Conservation (phyloP, 208 protist genomes). For the Acanthamoeba healyi region DNA sequence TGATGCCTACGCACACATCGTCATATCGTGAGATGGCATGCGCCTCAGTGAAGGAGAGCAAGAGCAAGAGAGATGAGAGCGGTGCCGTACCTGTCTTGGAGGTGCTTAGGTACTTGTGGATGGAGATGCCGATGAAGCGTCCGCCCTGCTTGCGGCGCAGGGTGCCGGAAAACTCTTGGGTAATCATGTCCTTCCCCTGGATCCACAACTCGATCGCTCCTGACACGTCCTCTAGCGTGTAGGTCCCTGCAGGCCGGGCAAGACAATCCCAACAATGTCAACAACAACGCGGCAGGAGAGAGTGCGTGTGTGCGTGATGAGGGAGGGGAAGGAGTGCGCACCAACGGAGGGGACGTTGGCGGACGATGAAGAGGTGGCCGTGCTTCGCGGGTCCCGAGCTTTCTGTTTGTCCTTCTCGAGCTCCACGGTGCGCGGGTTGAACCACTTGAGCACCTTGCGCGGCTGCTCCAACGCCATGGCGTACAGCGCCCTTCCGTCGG, state of each 20-base stretch:
- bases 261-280: no score
- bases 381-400: background rate
- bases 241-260: no score
- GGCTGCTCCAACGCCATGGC: constrained; percentile 52
- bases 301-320: background rate
- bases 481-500: constrained; percentile 19
- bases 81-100: constrained; percentile 4
- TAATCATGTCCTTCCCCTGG: constrained; percentile 4
- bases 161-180: constrained; percentile 14
- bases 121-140: constrained; percentile 22
- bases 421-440: constrained; percentile 31
- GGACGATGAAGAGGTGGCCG: background rate
- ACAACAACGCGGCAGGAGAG: background rate
- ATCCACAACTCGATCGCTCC: constrained; percentile 53
- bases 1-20: no score
- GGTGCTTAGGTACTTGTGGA: constrained; percentile 4
- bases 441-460: constrained; percentile 67
- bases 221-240: constrained; percentile 10
- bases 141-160: constrained; percentile 46
- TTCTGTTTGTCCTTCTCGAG: background rate
- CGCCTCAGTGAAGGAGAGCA: background rate
- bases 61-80: background rate
- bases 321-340: background rate
- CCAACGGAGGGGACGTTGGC: background rate
- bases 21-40: no score